Percentiles rank a stretch among this genome's conserved stretches.
Evolutionary conservation across 164 flowering plant genomes (phyloP).

Genomic region (Piper betle): DNA sequence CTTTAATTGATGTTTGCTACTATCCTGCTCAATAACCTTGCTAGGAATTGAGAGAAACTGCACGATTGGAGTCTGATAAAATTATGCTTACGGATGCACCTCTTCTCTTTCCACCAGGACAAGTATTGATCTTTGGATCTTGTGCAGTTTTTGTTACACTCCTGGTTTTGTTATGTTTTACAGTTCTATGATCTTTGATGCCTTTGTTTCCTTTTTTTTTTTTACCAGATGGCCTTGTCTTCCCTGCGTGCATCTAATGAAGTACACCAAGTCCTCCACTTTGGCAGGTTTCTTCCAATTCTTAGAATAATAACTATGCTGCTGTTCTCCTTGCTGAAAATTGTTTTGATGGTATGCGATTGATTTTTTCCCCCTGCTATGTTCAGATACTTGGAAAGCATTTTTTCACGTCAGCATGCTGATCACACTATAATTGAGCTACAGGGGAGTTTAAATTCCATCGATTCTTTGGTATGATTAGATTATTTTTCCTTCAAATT

Average conservation of each 20-base stretch:
- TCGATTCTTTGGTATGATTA: slow-evolving; percentile 49
- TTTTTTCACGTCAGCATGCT: slow-evolving; percentile 51
- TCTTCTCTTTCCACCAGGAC: slow-evolving; percentile 88
- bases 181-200: no score
- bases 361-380: background rate
- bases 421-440: slow-evolving; percentile 44
- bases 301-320: background rate
- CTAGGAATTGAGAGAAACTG: slow-evolving; percentile 45
- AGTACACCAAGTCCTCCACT: slow-evolving; percentile 48
- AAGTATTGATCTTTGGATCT: slow-evolving; percentile 31
- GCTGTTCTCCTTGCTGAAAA: background rate
- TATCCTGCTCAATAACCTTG: background rate
- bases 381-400: slow-evolving; percentile 57
- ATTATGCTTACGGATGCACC: slow-evolving; percentile 91
- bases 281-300: slow-evolving; percentile 45
- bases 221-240: slow-evolving; percentile 82
- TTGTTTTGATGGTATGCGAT: no score
- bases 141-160: background rate
- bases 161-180: background rate
- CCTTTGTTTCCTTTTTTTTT: background rate
- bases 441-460: slow-evolving; percentile 29
- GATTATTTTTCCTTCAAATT: background rate
- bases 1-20: no score
- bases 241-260: slow-evolving; percentile 65
- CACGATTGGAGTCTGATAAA: slow-evolving; percentile 55